Evolutionary conservation across 768 basidiomycete genomes (phyloP).

Genomic region (Floccularia luteovirens): DNA sequence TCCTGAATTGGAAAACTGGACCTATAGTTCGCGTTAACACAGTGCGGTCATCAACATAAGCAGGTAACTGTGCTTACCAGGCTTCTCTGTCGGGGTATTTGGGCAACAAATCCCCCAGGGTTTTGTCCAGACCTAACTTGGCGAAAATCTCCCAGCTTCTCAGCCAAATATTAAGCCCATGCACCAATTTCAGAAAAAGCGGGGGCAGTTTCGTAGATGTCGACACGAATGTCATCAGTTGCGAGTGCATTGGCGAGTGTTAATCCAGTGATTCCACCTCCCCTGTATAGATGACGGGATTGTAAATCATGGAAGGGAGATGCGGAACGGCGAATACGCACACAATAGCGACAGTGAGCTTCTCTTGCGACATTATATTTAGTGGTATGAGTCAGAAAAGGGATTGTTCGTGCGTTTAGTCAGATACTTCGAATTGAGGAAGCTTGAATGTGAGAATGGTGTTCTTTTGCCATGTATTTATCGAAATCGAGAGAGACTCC

Average conservation of each 20-base stretch:
- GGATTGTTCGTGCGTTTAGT: too few species aligned
- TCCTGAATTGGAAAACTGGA: conserved; percentile 17
- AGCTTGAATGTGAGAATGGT: too few species aligned
- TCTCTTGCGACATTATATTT: too few species aligned
- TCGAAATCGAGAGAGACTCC: too few species aligned
- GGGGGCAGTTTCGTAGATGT: conserved; percentile 34
- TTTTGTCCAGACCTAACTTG: conserved; percentile 24
- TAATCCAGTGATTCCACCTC: conserved; percentile 33
- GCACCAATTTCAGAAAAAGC: conserved; percentile 34
- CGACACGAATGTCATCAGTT: conserved; percentile 20
- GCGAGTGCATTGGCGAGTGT: conserved; percentile 26
- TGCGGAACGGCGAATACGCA: too few species aligned
- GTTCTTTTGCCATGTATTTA: too few species aligned
- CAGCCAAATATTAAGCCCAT: conserved; percentile 32
- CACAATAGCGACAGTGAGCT: too few species aligned
- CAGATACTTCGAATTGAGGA: too few species aligned
- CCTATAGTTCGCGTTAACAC: conserved; percentile 1
- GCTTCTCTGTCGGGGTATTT: conserved; percentile 8
- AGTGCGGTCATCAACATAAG: background rate
- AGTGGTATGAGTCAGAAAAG: too few species aligned
- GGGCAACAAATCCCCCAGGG: conserved; percentile 10
- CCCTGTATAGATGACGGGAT: too few species aligned
- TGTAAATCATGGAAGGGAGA: too few species aligned
- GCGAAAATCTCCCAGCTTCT: conserved; percentile 30
- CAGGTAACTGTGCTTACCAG: conserved; percentile 5